Base-by-base conservation (phyloP, 129 eudicot genomes). In the Lactuca saligna region DNA sequence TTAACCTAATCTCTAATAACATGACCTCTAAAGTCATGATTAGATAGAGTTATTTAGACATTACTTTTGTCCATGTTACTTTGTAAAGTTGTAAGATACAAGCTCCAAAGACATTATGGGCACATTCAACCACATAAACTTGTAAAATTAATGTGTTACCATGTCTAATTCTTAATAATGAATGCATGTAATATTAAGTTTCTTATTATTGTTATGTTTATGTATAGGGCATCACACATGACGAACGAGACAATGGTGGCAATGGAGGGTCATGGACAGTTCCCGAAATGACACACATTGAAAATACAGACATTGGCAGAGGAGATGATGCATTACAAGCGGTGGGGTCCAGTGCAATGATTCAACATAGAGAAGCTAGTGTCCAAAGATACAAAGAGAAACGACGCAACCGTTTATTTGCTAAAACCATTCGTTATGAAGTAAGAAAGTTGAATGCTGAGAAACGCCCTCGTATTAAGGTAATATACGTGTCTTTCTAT, bases 391-490 rank as follows among this genome's bases (percentile, higher is more conserved):
- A 91, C 78, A 88, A 88, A 74, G 96, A 91, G 80, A 91, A 91
- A 87, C 77, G 97, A 63, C 96, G 79, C 54, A 91, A 80, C 46
- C 79, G 97, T 9, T 83, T 91, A 58, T 91, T 88, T 71, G 75
- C 97, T 54, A 88, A 86, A 61, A 80, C 76, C 58, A 91, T 85
- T 3, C 85, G 97, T 1, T 91, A 86, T 51, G 81, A 91, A 88
- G 97, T 88, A 29, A 68, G 97, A 48, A 91, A 91, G 62, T 86
- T 88, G 59, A 91, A 91, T 71, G 97, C 96, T 3, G 94, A 91
- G 71, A 91, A 91, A 44, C 91, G 97, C 10, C 97, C 97, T 50
- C 96, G 97, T 16, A 67, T 88, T 9, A 91, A 88, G 97, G 96
- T 88, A 83, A 48, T 7, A 44, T 16, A 3, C 2, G 3, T 6